phyloP scores from a whole-genome alignment of 768 basidiomycete genomes.

The Kwoniella sp. region DNA sequence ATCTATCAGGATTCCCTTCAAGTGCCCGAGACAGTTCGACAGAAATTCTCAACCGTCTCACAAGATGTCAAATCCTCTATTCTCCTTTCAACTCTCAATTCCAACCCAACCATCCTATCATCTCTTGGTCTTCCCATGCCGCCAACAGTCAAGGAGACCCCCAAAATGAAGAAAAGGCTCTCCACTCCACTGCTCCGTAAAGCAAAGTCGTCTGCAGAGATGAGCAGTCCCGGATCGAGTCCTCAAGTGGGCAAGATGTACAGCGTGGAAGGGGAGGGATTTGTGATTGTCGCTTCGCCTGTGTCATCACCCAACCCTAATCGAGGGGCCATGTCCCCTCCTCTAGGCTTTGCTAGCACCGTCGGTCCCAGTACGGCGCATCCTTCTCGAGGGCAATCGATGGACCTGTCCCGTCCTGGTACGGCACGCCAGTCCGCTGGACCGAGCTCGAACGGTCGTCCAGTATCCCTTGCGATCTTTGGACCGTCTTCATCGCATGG shows the following conservation, averaged over 20 bases:
- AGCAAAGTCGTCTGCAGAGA: slow-evolving; percentile 41
- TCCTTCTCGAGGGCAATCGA: slow-evolving; percentile 27
- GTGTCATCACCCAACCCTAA: slow-evolving; percentile 9
- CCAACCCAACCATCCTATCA: slow-evolving; percentile 44
- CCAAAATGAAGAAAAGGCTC: slow-evolving; percentile 41
- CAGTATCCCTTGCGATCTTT: slow-evolving; percentile 37
- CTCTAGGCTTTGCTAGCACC: not conserved
- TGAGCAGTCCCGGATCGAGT: slow-evolving; percentile 30
- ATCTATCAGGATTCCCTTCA: slow-evolving; percentile 55
- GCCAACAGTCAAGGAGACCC: slow-evolving; percentile 18
- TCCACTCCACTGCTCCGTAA: slow-evolving; percentile 46
- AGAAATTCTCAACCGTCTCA: slow-evolving; percentile 46
- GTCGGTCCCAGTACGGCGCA: not conserved
- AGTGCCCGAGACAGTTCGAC: slow-evolving; percentile 47
- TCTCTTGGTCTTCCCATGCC: slow-evolving; percentile 45
- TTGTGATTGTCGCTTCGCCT: slow-evolving; percentile 48
- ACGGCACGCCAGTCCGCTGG: slow-evolving; percentile 19
- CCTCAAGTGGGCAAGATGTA: slow-evolving; percentile 47
- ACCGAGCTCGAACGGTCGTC: slow-evolving; percentile 21
- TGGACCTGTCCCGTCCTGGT: slow-evolving; percentile 32
- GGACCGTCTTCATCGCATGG: slow-evolving; percentile 23
- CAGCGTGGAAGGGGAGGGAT: slow-evolving; percentile 40
- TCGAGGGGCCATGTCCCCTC: slow-evolving; percentile 14
- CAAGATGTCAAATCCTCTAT: slow-evolving; percentile 45
- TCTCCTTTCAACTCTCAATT: slow-evolving; percentile 29